Base-by-base conservation (phyloP, 2,329 filamentous ascomycete genomes). In the Coniochaeta sp. region DNA sequence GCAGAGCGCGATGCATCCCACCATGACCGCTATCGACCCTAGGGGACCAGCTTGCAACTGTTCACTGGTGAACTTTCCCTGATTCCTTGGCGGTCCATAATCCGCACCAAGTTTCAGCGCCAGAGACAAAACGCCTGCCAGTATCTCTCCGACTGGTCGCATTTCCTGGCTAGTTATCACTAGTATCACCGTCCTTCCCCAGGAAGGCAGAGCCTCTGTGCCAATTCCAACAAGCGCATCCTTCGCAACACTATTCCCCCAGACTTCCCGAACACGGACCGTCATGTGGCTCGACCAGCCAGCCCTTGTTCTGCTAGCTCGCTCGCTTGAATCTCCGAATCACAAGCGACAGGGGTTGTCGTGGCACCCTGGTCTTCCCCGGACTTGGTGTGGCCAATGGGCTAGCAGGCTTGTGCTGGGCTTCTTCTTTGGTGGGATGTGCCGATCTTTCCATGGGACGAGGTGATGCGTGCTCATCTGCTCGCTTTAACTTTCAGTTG, bases 281-380 rank as follows among this genome's bases (percentile, higher is more conserved):
- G 45, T 48, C 45, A 48, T 48, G 45, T 48, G 45, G 45, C 45
- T 31, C 24, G 9, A 6, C 20, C 42, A 46, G 13, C 42, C n/a
- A n/a, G n/a, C 42, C 40, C 42, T 22, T 46, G 42, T 20, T n/a
- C 26, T 26, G 24, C 45, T 48, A 48, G 26, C 16, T 10, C 22
- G n/a, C 22, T 48, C 9, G 13, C 27, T 40, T 40, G 18, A 16
- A 24, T 22, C 35, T 40, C 35, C 38, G 38, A 42, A 42, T 26
- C 18, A 31, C 6, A 18, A 13, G n/a, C 22, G 18, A 48, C 45
- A 28, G 26, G 24, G 45, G 18, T 31, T 26, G n/a, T n/a, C 45
- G 3, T 2, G 2, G 22, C 9, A 10, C 28, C 45, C 45, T 48
- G 45, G 26, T 48, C 27, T 48, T 48, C 45, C 45, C 45, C 45